These are phyloP conservation scores for Eucalyptus decipiens DNA, from an alignment of 345 rosid genomes.

Conservation along the genomic window DNA sequence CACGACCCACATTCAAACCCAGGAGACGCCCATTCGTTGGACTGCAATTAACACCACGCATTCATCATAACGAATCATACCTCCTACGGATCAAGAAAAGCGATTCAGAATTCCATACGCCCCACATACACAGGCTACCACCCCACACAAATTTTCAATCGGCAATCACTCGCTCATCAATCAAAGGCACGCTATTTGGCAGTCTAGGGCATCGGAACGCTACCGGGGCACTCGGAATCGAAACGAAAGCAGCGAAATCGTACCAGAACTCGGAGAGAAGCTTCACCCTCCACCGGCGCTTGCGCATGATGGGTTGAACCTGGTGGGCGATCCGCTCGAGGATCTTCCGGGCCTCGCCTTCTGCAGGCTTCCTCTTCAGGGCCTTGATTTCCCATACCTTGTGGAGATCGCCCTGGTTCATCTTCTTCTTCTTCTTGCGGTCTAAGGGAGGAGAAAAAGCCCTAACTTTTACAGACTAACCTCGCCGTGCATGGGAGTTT, in stretches of 20 bases:
- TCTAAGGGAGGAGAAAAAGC: not conserved
- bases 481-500: not conserved
- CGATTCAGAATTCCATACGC: not conserved
- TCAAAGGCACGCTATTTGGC: not conserved
- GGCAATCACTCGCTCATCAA: not conserved
- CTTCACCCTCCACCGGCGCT: conserved; percentile 43
- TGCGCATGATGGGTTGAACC: conserved; percentile 56
- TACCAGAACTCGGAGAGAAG: conserved; percentile 47
- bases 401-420: conserved; percentile 37
- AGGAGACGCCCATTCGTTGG: conserved; percentile 58
- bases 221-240: not conserved
- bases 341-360: conserved; percentile 59
- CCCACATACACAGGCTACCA: not conserved
- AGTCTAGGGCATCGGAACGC: not conserved
- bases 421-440: not conserved
- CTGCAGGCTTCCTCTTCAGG: conserved; percentile 49
- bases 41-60: conserved; percentile 13
- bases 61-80: not conserved
- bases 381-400: conserved; percentile 79
- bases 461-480: not conserved
- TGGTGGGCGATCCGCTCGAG: conserved; percentile 60
- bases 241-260: not conserved
- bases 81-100: not conserved
- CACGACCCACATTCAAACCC: conserved; percentile 70
- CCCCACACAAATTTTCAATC: not conserved